A percentile compares a stretch with the other conserved stretches of the same genome.
Evolutionary conservation across 805 yeast genomes (phyloP).

Genomic region (Pichia nakasei): DNA sequence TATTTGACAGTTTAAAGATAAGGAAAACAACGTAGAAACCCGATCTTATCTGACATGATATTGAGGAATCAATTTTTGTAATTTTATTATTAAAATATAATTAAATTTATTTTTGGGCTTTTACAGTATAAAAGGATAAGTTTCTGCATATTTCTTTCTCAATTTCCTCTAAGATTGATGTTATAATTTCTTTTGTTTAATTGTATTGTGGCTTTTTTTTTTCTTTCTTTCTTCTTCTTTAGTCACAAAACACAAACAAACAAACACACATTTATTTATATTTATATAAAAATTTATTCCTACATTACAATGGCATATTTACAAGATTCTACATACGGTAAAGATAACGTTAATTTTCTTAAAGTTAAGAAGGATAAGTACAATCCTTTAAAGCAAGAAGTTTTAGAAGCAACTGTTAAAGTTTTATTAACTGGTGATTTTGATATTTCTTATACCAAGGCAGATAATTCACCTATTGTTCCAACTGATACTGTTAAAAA

Average conservation of each 20-base stretch:
- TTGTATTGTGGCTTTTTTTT: neutral
- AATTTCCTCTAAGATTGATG: no score
- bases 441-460: slow-evolving; percentile 74
- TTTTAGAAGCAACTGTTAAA: slow-evolving; percentile 76
- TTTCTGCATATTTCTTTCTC: neutral
- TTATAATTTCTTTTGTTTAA: no score
- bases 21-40: no score
- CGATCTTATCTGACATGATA: no score
- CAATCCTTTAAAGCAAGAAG: slow-evolving; percentile 68
- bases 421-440: slow-evolving; percentile 71
- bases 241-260: neutral
- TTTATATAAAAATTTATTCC: no score
- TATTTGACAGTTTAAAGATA: no score
- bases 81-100: no score
- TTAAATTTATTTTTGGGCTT: neutral
- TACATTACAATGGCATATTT: slow-evolving; percentile 24
- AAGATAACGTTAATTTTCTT: slow-evolving; percentile 85
- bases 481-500: slow-evolving; percentile 94
- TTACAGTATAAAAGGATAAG: neutral
- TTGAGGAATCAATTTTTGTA: no score
- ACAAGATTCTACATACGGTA: slow-evolving; percentile 68
- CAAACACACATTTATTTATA: neutral
- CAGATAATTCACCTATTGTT: slow-evolving; percentile 82
- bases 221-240: neutral
- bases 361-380: slow-evolving; percentile 74